Conservation (phyloP, 805 yeast species). For the Starmerella riodocensis region DNA sequence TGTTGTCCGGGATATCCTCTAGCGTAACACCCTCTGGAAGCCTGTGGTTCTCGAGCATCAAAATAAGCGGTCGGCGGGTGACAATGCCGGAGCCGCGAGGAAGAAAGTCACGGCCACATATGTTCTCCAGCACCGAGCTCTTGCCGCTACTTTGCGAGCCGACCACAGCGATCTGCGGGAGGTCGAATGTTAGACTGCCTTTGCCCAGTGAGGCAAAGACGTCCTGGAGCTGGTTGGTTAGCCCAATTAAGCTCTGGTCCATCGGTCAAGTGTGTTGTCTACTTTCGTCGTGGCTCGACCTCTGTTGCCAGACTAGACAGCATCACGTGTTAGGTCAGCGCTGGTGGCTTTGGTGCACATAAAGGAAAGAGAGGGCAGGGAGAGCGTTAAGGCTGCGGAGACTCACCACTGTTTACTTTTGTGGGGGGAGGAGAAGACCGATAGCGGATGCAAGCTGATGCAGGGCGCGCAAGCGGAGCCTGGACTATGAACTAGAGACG, state of each 20-base stretch:
- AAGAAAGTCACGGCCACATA: slow-evolving; percentile 79
- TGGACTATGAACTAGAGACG: too few species aligned
- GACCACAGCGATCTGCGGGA: slow-evolving; percentile 90
- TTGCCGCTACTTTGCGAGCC: slow-evolving; percentile 87
- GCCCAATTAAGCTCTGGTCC: slow-evolving; percentile 65
- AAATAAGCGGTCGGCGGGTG: slow-evolving; percentile 73
- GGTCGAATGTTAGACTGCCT: slow-evolving; percentile 82
- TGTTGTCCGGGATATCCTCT: slow-evolving; percentile 21
- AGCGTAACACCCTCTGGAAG: slow-evolving; percentile 23
- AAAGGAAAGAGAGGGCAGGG: too few species aligned
- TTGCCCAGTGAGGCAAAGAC: slow-evolving; percentile 95
- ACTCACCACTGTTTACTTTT: too few species aligned
- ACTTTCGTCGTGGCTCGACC: too few species aligned
- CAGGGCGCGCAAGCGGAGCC: too few species aligned
- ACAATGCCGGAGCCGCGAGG: slow-evolving; percentile 92
- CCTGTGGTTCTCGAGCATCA: slow-evolving; percentile 53
- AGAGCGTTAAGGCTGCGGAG: too few species aligned
- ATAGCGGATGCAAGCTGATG: too few species aligned
- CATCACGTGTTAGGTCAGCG: too few species aligned
- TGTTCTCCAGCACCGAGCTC: slow-evolving; percentile 78
- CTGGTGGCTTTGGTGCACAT: too few species aligned
- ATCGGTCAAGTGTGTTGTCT: slow-evolving; percentile 30
- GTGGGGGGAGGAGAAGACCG: too few species aligned
- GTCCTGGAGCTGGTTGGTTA: slow-evolving; percentile 80
- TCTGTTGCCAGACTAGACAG: background rate